Base-by-base conservation (phyloP, 192 early-diverging fungal genomes). In the Podochytrium sp. region DNA sequence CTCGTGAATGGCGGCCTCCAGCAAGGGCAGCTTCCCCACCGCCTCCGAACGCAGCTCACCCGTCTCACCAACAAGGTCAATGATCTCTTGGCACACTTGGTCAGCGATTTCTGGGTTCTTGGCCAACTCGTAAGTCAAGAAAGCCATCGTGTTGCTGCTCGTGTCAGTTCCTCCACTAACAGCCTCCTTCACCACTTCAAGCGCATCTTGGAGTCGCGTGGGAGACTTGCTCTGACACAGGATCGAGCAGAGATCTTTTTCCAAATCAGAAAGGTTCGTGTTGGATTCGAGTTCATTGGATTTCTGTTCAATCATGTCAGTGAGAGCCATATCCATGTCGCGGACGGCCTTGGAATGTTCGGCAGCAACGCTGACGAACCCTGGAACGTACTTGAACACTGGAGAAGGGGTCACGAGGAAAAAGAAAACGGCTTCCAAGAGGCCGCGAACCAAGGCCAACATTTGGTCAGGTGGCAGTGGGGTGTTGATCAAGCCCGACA, bases 1-100 rank as follows among this genome's bases (percentile, higher is more conserved):
- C 27, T 62, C 60, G 4, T 62, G 6, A 38, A 62, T 62, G 37
- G 34, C 6, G 5, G 60, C 60, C 14, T 62, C 60, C 32, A 62
- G 37, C 27, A 62, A 34, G 6, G 12, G 6, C 16, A 62, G 39
- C 35, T 62, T 16, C 6, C 12, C 32, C 12, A 62, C 27, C 10
- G 5, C 35, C 37, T 39, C 60, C 6, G 6, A 4, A 33, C 4
- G 6, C 10, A 62, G 27, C 37, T 33, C 27, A 4, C 34, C 60
- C 5, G 4, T 29, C 16, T 7, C 7, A 29, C 39, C 60, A 33
- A 38, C 60, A 38, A 10, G 12, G 10, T 6, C 34, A 10, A 10
- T 4, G 10, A 62, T 25, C 27, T 62, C 60, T 7, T 62, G 29
- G 27, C 5, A 38, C 6, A 62, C 35, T 6, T 14, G 29, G 7